Evolutionary conservation across 2,329 filamentous ascomycete genomes (phyloP).

Genomic region (Thyridium curvatum): DNA sequence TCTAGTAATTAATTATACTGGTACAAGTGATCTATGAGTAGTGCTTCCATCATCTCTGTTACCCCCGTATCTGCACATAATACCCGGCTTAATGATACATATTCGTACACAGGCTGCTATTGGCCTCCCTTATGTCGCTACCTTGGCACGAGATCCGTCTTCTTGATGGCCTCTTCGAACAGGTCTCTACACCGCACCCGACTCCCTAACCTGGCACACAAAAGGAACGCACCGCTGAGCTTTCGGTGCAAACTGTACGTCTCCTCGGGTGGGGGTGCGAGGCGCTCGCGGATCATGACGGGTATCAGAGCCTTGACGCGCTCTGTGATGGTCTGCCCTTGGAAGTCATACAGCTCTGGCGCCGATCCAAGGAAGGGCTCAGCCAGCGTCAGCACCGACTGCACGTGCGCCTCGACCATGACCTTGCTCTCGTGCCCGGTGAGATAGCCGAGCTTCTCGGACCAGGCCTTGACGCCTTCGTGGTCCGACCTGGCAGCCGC

Average conservation of each 20-base stretch:
- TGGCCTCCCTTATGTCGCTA: too few species aligned
- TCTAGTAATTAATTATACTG: too few species aligned
- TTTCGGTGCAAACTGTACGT: conserved; percentile 95
- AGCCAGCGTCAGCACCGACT: conserved; percentile 80
- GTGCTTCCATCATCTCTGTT: too few species aligned
- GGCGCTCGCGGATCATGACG: conserved; percentile 82
- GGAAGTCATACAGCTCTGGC: conserved; percentile 84
- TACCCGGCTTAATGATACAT: too few species aligned
- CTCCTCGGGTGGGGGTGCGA: conserved; percentile 91
- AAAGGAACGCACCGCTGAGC: conserved; percentile 86
- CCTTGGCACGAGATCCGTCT: conserved; percentile 16
- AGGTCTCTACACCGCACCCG: conserved; percentile 73
- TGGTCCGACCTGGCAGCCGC: conserved; percentile 71
- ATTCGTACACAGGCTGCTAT: too few species aligned
- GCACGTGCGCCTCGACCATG: conserved; percentile 89
- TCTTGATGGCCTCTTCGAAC: conserved; percentile 56
- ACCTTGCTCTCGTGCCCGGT: conserved; percentile 79
- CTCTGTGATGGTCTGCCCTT: conserved; percentile 92
- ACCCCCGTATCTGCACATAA: too few species aligned
- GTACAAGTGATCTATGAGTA: too few species aligned
- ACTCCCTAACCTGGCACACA: conserved; percentile 83
- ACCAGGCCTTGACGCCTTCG: conserved; percentile 57
- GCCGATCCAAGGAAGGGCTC: conserved; percentile 79
- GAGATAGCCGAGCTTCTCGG: conserved; percentile 77
- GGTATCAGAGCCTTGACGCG: conserved; percentile 84